These are phyloP conservation scores for Fusarium sp. DNA, from an alignment of 2,329 filamentous ascomycete genomes.

Conservation along the genomic window DNA sequence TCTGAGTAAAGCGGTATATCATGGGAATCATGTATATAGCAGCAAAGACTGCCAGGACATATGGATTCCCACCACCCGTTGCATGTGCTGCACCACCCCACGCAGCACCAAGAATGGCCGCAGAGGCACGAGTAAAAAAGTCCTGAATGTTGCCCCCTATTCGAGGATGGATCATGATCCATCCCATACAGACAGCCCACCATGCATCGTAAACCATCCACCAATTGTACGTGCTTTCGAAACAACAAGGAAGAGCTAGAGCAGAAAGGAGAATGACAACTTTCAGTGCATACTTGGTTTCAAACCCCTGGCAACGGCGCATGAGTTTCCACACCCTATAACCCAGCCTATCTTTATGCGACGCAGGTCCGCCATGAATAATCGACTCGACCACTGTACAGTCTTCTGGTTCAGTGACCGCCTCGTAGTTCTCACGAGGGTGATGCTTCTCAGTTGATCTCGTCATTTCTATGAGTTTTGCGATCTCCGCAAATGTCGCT, in stretches of 20 bases:
- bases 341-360: constrained; percentile 55
- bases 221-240: constrained; percentile 56
- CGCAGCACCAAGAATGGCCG: constrained; percentile 63
- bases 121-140: constrained; percentile 62
- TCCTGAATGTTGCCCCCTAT: constrained; percentile 70
- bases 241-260: constrained; percentile 66
- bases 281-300: constrained; percentile 68
- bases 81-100: constrained; percentile 67
- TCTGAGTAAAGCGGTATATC: constrained; percentile 67
- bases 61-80: constrained; percentile 64
- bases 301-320: constrained; percentile 67
- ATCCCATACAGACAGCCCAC: constrained; percentile 69
- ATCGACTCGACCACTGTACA: constrained; percentile 55
- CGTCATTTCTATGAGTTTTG: constrained; percentile 57
- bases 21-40: constrained; percentile 69
- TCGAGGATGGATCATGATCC: constrained; percentile 63
- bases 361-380: constrained; percentile 49
- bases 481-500: constrained; percentile 59
- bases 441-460: constrained; percentile 52
- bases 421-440: constrained; percentile 36
- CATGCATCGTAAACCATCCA: constrained; percentile 67
- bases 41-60: constrained; percentile 66
- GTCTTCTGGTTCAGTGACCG: constrained; percentile 40
- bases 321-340: constrained; percentile 62
- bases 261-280: constrained; percentile 63